A percentile compares a stretch with the other conserved stretches of the same genome.
Evolutionary conservation across 768 basidiomycete genomes (phyloP).

Genomic region (Pleurotus giganteus): DNA sequence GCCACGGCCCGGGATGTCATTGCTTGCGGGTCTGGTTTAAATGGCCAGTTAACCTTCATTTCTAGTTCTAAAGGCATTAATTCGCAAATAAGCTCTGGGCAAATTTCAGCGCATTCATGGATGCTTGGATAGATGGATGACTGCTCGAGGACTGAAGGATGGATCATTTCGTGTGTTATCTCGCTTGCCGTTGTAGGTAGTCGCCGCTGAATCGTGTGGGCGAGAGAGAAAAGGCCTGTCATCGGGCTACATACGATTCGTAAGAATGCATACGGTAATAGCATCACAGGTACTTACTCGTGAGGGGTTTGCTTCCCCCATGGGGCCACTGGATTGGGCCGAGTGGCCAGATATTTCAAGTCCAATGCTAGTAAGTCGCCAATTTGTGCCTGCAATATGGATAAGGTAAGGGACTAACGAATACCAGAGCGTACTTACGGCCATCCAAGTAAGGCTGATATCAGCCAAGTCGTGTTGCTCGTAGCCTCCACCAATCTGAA

Average conservation of each 20-base stretch:
- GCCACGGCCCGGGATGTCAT: no score
- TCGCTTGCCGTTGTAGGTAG: conserved; percentile 44
- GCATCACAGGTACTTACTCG: conserved; percentile 40
- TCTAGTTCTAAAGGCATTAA: conserved; percentile 54
- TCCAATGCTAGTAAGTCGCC: conserved; percentile 57
- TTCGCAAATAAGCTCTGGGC: conserved; percentile 41
- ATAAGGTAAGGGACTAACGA: conserved; percentile 12
- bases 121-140: conserved; percentile 30
- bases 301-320: conserved; percentile 68
- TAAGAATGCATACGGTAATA: neutral
- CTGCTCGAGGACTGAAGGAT: conserved; percentile 57
- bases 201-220: conserved; percentile 41
- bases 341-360: conserved; percentile 44
- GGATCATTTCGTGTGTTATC: conserved; percentile 58
- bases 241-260: conserved; percentile 34
- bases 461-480: conserved; percentile 66
- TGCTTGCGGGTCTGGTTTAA: conserved; percentile 22
- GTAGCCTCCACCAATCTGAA: conserved; percentile 70
- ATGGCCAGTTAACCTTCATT: conserved; percentile 47
- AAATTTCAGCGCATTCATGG: conserved; percentile 29
- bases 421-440: conserved; percentile 35
- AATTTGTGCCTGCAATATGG: conserved; percentile 48
- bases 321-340: conserved; percentile 47
- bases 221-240: conserved; percentile 53
- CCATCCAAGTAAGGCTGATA: conserved; percentile 63